phyloP scores from a whole-genome alignment of 176 grass and related monocot species.

The Hyparrhenia diplandra region DNA sequence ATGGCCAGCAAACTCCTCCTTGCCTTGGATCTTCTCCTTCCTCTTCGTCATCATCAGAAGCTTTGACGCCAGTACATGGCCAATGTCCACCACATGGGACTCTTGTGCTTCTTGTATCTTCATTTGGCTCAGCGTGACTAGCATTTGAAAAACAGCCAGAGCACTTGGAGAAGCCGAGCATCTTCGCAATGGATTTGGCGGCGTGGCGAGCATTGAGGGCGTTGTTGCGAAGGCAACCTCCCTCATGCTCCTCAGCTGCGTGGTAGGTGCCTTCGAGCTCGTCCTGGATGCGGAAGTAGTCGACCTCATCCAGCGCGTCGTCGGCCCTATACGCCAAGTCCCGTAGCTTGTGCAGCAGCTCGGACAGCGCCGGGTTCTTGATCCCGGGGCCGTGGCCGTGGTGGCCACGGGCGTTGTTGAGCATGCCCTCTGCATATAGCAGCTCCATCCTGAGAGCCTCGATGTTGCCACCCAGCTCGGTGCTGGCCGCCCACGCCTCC shows the following conservation, averaged over 20 bases:
- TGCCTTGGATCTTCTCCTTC: too few species aligned
- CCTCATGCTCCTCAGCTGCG: neutral
- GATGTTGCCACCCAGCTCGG: neutral
- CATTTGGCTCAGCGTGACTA: neutral
- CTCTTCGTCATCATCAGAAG: neutral
- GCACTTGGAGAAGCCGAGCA: neutral
- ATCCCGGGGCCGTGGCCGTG: neutral
- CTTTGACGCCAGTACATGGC: neutral
- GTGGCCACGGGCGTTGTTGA: neutral
- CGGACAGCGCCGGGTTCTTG: neutral
- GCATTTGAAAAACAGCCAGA: neutral
- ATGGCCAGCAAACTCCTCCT: too few species aligned
- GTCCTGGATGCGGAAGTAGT: constrained; percentile 34
- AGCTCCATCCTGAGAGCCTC: constrained; percentile 1
- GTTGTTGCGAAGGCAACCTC: neutral
- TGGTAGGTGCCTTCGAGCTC: neutral
- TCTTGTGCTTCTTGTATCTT: too few species aligned
- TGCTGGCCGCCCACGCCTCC: constrained; percentile 17
- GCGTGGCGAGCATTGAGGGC: neutral
- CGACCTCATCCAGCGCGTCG: neutral
- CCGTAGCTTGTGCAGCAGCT: neutral
- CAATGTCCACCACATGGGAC: neutral
- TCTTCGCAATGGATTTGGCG: neutral
- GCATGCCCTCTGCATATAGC: neutral
- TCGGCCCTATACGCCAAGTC: neutral